Percentiles rank a stretch among this genome's conserved stretches.
Conservation (phyloP, 352 stramenopile genomes). For the Globisporangium solare region DNA sequence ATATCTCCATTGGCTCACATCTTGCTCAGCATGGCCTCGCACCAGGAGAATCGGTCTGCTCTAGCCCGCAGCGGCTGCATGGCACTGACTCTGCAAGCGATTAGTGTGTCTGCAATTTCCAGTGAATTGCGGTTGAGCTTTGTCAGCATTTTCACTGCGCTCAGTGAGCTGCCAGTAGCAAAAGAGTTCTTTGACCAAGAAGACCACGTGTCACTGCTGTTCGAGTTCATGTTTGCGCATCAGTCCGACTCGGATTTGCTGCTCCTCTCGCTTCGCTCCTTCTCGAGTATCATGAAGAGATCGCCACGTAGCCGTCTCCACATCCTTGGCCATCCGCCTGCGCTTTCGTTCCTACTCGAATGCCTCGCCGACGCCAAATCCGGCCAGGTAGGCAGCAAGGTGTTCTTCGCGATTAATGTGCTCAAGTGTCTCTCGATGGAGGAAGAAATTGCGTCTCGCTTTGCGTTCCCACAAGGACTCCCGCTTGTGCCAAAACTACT, state of each 20-base stretch:
- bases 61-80: conserved; percentile 13
- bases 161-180: conserved; percentile 19
- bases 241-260: conserved; percentile 28
- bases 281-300: conserved; percentile 48
- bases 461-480: conserved; percentile 27
- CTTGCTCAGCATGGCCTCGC: conserved; percentile 7
- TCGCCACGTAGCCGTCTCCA: conserved; percentile 36
- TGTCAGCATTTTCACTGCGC: conserved; percentile 16
- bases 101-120: conserved; percentile 18
- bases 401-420: conserved; percentile 40
- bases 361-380: conserved; percentile 31
- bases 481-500: conserved; percentile 35
- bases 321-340: conserved; percentile 25
- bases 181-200: conserved; percentile 28
- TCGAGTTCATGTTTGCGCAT: conserved; percentile 48
- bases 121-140: conserved; percentile 23
- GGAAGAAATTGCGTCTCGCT: conserved; percentile 25
- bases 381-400: conserved; percentile 17
- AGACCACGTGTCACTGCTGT: conserved; percentile 47
- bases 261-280: conserved; percentile 30
- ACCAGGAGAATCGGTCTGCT: conserved; percentile 19
- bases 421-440: conserved; percentile 59
- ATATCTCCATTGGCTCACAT: conserved; percentile 11
- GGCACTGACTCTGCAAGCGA: conserved; percentile 20
- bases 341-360: conserved; percentile 38